Evolutionary conservation across 2,329 filamentous ascomycete genomes (phyloP).

Genomic region (Gliomastix tumulicola): DNA sequence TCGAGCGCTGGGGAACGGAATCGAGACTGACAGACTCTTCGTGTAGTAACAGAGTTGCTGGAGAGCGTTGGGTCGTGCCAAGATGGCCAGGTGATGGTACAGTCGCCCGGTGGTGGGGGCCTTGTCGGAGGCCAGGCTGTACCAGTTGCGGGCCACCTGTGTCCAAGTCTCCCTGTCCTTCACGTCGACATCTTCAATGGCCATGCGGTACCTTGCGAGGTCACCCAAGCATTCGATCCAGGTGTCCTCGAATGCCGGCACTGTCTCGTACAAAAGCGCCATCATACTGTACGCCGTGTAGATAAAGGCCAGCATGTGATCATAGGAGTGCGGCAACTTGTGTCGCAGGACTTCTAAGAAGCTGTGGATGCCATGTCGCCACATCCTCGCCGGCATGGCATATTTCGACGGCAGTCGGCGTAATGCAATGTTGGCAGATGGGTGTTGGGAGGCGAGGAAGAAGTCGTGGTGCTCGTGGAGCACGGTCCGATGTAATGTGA

Average conservation of each 20-base stretch:
- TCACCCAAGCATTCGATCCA: conserved; percentile 95
- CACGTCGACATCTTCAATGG: conserved; percentile 77
- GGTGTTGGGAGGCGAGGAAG: conserved; percentile 88
- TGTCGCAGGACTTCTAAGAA: conserved; percentile 74
- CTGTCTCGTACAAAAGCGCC: conserved; percentile 77
- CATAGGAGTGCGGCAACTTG: conserved; percentile 61
- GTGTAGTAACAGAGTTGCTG: conserved; percentile 68
- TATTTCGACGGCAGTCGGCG: conserved; percentile 70
- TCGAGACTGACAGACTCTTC: conserved; percentile 61
- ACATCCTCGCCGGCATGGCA: conserved; percentile 89
- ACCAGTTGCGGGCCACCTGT: conserved; percentile 74
- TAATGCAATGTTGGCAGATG: conserved; percentile 63
- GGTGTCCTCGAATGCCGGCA: conserved; percentile 74
- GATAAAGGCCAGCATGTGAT: conserved; percentile 89
- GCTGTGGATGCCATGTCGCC: conserved; percentile 84
- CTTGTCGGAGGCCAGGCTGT: conserved; percentile 59
- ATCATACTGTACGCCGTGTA: conserved; percentile 88
- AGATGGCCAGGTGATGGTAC: conserved; percentile 81
- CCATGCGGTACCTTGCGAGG: conserved; percentile 77
- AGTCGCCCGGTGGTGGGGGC: conserved; percentile 67
- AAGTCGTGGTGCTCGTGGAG: conserved; percentile 81
- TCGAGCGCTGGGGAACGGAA: conserved; percentile 60
- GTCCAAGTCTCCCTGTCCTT: conserved; percentile 75
- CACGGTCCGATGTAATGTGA: conserved; percentile 72
- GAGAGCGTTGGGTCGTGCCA: conserved; percentile 62